Evolutionary conservation across 257 asterid species (phyloP).

Genomic region (Coffea eugenioides): DNA sequence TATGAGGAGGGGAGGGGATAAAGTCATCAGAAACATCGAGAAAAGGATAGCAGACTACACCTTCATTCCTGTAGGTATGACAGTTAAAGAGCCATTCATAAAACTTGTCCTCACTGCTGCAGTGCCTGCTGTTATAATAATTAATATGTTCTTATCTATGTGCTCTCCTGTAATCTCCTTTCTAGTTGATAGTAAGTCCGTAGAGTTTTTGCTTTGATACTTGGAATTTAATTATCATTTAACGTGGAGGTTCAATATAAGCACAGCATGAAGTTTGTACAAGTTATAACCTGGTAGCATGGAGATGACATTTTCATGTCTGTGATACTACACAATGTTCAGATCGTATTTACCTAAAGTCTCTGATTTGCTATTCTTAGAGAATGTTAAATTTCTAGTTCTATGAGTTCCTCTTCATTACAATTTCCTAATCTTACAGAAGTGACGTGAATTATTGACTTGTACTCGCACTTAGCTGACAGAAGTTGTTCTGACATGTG

Average conservation of each 20-base stretch:
- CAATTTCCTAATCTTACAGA: background rate
- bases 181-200: background rate
- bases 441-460: background rate
- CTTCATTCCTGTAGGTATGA: constrained; percentile 67
- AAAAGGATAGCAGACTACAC: constrained; percentile 72
- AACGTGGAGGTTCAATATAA: background rate
- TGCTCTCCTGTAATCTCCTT: background rate
- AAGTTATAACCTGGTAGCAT: background rate
- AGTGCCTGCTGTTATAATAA: background rate
- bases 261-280: background rate
- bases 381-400: background rate
- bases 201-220: background rate
- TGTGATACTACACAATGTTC: background rate
- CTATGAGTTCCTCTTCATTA: background rate
- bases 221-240: background rate
- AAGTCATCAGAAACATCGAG: constrained; percentile 56
- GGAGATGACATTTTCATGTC: background rate
- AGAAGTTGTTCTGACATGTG: too few species aligned
- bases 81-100: background rate
- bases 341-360: background rate
- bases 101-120: background rate
- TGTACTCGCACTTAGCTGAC: too few species aligned
- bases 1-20: constrained; percentile 63
- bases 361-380: background rate
- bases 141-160: background rate